Evolutionary conservation across 2,329 filamentous ascomycete genomes (phyloP), one percentile per base, ranked within the genome.

Genomic region (Didymella lethalis): DNA sequence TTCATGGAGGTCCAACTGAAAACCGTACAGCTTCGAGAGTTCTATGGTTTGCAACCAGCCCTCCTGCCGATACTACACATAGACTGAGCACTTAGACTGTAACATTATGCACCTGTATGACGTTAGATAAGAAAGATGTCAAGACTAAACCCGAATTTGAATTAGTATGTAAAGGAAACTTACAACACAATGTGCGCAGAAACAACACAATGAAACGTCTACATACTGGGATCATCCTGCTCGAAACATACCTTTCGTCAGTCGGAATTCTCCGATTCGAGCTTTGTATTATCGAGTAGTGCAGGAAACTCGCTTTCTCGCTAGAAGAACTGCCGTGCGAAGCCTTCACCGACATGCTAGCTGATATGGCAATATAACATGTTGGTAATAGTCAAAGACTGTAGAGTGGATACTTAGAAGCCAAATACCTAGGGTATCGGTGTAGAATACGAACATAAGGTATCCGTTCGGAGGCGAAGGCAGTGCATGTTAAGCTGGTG

Each of bases 261-360:
- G 32, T 54, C 45, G 46, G 45, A 59, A 4, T 49, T 26, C 7
- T 49, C 46, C 45, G 45, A 54, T 16, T 54, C 11, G 0, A 59
- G 23, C 20, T 48, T 45, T 8, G 36, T 25, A 7, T 32, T 34
- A 18, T 59, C 23, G 1, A 59, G 2, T 10, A 54, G 18, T 2
- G 56, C 45, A 28, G 44, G 0, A 7, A 55, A 50, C n/a, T 44
- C 63, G 49, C 68, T 66, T 54, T 80, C 77, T 26, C 69, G 62
- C 66, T 82, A 84, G 1, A 85, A 62, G 65, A 85, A 84, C 65
- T 85, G 81, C 16, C 84, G 75, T 2, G 78, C 80, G 20, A 88
- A 77, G 29, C 86, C 86, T 77, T 85, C 84, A 68, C 81, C 81
- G 20, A 87, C 62, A 67, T 89, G 86, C 85, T 68, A 74, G 4